Conservation (phyloP, 2,329 filamentous ascomycete species). For the Microthyrium microscopicum region DNA sequence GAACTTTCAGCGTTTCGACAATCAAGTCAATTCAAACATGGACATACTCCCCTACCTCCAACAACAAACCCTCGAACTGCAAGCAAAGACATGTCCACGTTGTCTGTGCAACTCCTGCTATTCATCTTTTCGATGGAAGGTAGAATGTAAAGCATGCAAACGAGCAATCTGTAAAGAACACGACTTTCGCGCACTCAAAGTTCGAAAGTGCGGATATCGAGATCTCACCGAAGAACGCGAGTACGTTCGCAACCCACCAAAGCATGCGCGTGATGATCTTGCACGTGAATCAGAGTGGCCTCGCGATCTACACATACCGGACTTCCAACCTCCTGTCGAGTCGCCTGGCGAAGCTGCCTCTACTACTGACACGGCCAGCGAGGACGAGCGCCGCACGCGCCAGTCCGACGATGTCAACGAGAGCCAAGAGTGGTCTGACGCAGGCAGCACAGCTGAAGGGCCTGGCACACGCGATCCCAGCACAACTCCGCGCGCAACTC, state of each 20-base stretch:
- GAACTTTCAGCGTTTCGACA: too few relatives aligned
- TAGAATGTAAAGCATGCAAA: conserved; percentile 40
- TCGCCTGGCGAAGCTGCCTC: neutral
- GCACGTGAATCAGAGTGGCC: conserved; percentile 14
- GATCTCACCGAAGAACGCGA: conserved; percentile 34
- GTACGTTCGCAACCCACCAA: conserved; percentile 18
- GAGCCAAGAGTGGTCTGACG: neutral
- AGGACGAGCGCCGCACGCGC: too few relatives aligned
- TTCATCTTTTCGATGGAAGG: conserved; percentile 40
- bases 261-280: conserved; percentile 20
- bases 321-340: neutral
- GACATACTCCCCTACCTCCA: conserved; percentile 23
- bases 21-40: too few relatives aligned
- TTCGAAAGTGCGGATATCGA: conserved; percentile 40
- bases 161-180: conserved; percentile 42
- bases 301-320: conserved; percentile 2
- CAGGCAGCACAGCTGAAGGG: too few relatives aligned
- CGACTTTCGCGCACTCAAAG: conserved; percentile 38
- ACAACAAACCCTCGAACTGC: conserved; percentile 25
- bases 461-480: too few relatives aligned
- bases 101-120: conserved; percentile 42
- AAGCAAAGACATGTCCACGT: conserved; percentile 32
- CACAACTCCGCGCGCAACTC: too few relatives aligned
- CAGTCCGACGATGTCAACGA: neutral
- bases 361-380: too few relatives aligned